Conservation (phyloP, 495 filamentous ascomycete genomes). For the Clohesyomyces aquaticus region DNA sequence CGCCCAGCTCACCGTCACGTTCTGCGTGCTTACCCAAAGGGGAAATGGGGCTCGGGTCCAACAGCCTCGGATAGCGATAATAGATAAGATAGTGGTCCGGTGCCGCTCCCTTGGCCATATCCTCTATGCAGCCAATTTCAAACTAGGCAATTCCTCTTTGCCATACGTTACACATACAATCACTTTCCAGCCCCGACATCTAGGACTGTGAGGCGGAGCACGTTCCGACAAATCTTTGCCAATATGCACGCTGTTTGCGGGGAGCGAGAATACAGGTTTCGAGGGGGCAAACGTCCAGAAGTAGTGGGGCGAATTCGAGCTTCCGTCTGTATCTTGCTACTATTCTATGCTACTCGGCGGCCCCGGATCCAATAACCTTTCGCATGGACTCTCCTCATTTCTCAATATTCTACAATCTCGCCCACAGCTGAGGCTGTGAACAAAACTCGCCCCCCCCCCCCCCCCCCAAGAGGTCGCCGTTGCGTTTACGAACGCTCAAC, state of each 20-base stretch:
- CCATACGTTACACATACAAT: neutral
- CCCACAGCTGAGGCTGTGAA: neutral
- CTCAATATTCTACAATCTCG: neutral
- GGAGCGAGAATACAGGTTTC: neutral
- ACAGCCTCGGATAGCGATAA: neutral
- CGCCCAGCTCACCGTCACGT: too few species aligned
- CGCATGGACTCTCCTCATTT: neutral
- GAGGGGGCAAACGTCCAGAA: neutral
- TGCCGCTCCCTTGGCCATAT: neutral
- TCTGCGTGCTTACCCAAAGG: too few species aligned
- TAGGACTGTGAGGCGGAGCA: constrained; percentile 1
- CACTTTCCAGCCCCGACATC: neutral
- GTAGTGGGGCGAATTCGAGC: neutral
- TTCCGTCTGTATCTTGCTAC: neutral
- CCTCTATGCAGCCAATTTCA: neutral
- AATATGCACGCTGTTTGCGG: neutral
- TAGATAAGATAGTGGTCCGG: neutral
- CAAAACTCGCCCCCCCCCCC: too few species aligned
- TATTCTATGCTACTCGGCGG: neutral
- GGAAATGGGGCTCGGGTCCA: too few species aligned
- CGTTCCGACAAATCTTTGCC: neutral
- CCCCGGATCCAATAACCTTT: neutral
- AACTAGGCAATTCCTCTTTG: constrained; percentile 8
- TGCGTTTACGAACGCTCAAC: neutral
- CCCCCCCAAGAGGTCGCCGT: too few species aligned